Evolutionary conservation across 805 yeast species (phyloP), one percentile per base, ranked within the genome.

Genomic region (Zygosaccharomyces bisporus): DNA sequence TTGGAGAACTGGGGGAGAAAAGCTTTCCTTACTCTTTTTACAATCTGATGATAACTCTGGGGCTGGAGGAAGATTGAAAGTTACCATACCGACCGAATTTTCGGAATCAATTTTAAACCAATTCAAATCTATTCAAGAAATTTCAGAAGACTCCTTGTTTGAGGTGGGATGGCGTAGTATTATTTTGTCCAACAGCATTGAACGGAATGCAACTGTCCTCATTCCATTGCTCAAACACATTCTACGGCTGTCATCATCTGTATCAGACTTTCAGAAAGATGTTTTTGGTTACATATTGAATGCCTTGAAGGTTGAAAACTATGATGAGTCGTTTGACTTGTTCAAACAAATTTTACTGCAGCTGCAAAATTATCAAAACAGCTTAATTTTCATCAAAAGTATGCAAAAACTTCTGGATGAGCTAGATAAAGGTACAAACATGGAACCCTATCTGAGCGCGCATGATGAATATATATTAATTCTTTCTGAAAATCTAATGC

Each of bases 131-230:
- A 41, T 31, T 8, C 20, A 43, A 7, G n/a, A 16, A 4, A 10
- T 17, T 3, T 27, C 48, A 7, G 33, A 39, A 18, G 52, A 45
- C 6, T 40, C 37, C 24, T 20, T 70, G n/a, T 56, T 66, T 19
- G 74, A 73, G 4, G 53, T 76, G 4, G 74, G 73, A 53, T 80
- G 86, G 85, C 72, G 78, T 57, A 50, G 76, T 10, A 50, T 69
- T 2, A 50, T 80, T 13, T 54, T 79, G 30, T 32, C 40, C 18
- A 24, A 14, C 6, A 14, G 21, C 13, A 52, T 67, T 12, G 56
- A 57, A n/a, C 48, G 58, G 4, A 54, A 65, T 17, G 55, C 57
- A 27, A 25, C 33, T 7, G 31, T 46, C 10, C 24, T 46, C 16
- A 12, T 10, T 13, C 41, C 46, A 19, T 29, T 57, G 24, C 20